Evolutionary conservation across 23 red algal genomes (phyloP).

Genomic region (Cyanidioschyzon merolae): DNA sequence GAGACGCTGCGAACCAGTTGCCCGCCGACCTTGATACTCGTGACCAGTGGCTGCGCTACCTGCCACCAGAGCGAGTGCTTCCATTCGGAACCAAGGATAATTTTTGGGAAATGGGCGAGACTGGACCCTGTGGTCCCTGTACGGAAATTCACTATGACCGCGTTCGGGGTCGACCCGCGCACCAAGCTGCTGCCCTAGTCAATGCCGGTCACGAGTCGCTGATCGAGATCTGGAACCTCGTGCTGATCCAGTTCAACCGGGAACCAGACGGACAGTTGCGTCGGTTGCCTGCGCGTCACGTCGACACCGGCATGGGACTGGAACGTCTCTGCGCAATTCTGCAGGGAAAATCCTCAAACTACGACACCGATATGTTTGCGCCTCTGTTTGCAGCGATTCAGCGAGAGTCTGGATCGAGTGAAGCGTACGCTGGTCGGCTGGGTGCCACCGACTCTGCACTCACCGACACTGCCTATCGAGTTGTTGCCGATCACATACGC

Average conservation of each 20-base stretch:
- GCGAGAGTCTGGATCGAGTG: constrained; percentile 34
- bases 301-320: constrained; percentile 99
- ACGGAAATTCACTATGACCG: constrained; percentile 92
- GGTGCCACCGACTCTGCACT: constrained; percentile 54
- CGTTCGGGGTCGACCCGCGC: constrained; percentile 59
- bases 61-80: constrained; percentile 63
- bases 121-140: constrained; percentile 94
- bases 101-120: constrained; percentile 99
- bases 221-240: constrained; percentile 99
- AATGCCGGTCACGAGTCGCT: constrained; percentile 85
- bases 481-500: constrained; percentile 85
- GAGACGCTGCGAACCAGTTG: constrained; percentile 45
- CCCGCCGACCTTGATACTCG: constrained; percentile 70
- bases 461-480: constrained; percentile 93
- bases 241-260: constrained; percentile 95
- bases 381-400: constrained; percentile 84
- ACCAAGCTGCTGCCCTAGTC: constrained; percentile 33
- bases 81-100: constrained; percentile 97
- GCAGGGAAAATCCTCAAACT: constrained; percentile 83
- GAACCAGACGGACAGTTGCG: constrained; percentile 58
- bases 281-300: constrained; percentile 59
- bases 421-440: constrained; percentile 43
- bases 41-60: constrained; percentile 74
- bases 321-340: constrained; percentile 78
- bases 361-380: constrained; percentile 96